Percentiles rank a stretch among this genome's conserved stretches.
Evolutionary conservation across 129 eudicot genomes (phyloP).

Genomic region (Ambrosia artemisiifolia): DNA sequence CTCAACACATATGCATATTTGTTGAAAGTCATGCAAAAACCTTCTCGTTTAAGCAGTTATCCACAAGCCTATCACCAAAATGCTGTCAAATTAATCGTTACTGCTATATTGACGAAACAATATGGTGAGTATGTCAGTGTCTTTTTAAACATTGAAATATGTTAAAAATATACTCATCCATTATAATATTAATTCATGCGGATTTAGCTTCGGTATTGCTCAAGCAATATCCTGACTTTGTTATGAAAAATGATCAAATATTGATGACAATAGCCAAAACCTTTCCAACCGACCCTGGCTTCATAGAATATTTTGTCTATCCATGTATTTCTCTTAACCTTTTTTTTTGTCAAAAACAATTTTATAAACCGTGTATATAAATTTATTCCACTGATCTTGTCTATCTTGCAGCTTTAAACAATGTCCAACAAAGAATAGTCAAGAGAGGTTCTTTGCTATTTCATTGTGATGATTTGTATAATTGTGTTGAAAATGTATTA

Average conservation of each 20-base stretch:
- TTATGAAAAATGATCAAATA: background rate
- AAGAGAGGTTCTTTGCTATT: background rate
- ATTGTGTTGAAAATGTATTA: background rate
- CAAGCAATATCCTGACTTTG: background rate
- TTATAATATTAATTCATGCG: background rate
- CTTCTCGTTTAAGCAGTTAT: no score
- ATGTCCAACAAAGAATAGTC: background rate
- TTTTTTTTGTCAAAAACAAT: background rate
- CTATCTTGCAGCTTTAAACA: background rate
- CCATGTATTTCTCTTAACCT: background rate
- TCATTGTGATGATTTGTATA: background rate
- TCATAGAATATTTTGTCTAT: background rate
- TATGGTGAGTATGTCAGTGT: no score
- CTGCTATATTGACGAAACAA: background rate
- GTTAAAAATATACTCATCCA: no score
- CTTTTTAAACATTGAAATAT: no score
- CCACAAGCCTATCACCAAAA: no score
- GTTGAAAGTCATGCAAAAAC: no score
- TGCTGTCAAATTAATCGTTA: no score
- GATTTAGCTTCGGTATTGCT: slow-evolving; percentile 5
- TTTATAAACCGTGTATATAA: no score
- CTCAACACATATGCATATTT: no score
- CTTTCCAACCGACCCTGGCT: slow-evolving; percentile 12
- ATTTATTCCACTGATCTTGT: background rate
- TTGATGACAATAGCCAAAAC: slow-evolving; percentile 3